Evolutionary conservation across 805 yeast species (phyloP), one percentile per base, ranked within the genome.

Genomic region (Starmera quercuum): DNA sequence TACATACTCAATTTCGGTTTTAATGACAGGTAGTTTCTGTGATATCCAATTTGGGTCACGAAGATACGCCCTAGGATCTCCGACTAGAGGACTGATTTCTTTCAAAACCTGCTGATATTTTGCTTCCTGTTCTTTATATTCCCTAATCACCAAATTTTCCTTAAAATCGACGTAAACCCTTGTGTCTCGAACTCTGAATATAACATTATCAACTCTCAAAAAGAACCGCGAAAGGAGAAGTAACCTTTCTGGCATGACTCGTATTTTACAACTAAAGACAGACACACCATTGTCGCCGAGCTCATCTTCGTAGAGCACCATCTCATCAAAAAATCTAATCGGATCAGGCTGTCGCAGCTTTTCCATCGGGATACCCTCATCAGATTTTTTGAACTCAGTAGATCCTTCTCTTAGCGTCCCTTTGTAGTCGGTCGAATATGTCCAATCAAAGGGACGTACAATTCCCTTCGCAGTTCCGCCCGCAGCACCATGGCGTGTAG

Each of bases 271-370:
- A 33, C 77, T 75, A 35, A 84, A 59, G 35, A 84, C 71, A 0
- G 94, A 75, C 13, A 86, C 82, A 7, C 99, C 99, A 55, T 90
- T 92, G 55, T 92, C 99, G 4, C 95, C 97, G 35, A 92, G 64
- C 54, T 92, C 99, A 51, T 92, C 99, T 53, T 92, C 99, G 53
- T 74, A 92, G 21, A 92, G 62, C 6, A 84, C 75, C 64, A 86
- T 75, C 47, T 90, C 97, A 52, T 87, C 97, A 51, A 75, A 92
- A 55, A 84, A 87, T 35, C 86, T 52, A 29, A 92, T 92, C 2
- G 95, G 95, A 48, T 86, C 95, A 6, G 81, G 86, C 37, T 68
- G 63, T 23, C 74, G 64, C 26, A 92, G 64, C 51, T 78, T 76
- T 11, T 76, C 75, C 14, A 84, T 46, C 0, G 98, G 98, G 10